A percentile compares a stretch with the other conserved stretches of the same genome.
These are phyloP conservation scores for Gaeumannomyces sp. DNA, from an alignment of 2,329 filamentous ascomycete genomes.

Conservation along the genomic window DNA sequence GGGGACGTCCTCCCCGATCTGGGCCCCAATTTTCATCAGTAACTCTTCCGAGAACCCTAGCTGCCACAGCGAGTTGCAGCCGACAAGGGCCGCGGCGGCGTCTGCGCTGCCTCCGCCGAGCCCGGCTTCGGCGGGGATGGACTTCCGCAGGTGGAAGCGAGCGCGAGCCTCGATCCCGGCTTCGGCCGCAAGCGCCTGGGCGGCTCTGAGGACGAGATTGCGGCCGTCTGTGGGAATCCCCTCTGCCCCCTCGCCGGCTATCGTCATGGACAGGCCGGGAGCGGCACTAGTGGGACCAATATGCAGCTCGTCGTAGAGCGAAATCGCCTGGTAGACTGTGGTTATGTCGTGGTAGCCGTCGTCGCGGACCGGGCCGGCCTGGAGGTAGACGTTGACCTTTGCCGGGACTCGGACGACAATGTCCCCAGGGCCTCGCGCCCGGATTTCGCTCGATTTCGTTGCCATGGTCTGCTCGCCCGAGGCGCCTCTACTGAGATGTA, in stretches of 20 bases:
- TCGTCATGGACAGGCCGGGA: no score
- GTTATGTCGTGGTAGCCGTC: slow-evolving; percentile 1
- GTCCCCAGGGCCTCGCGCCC: not conserved
- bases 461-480: no score
- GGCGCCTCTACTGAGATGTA: no score
- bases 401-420: not conserved
- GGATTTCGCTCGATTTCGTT: no score
- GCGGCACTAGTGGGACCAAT: not conserved
- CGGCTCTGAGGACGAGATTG: not conserved
- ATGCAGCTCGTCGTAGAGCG: not conserved
- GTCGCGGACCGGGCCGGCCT: not conserved
- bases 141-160: not conserved
- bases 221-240: not conserved
- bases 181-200: not conserved
- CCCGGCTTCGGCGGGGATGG: not conserved
- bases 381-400: not conserved
- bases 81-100: not conserved
- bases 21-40: not conserved
- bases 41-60: not conserved
- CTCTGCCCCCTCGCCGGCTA: not conserved
- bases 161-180: not conserved
- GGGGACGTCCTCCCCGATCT: not conserved
- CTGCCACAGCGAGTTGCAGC: not conserved
- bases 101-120: not conserved
- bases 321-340: not conserved